These are phyloP conservation scores for Oehlia diaphana DNA, from an alignment of 192 early-diverging fungal species.

Conservation along the genomic window DNA sequence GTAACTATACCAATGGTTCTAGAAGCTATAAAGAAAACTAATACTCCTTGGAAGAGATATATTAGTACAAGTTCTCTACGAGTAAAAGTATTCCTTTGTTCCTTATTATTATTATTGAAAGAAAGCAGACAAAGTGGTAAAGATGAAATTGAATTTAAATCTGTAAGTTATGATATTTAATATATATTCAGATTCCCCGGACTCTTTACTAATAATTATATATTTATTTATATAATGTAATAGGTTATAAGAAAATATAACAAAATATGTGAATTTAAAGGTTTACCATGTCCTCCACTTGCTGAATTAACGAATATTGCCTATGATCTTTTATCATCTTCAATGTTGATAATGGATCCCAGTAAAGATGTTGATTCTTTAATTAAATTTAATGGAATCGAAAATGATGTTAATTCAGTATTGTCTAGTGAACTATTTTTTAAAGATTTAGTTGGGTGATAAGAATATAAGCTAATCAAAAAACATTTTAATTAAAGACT, in stretches of 20 bases:
- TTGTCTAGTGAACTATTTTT: background rate
- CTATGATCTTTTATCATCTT: slow-evolving; percentile 8
- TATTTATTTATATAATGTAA: background rate
- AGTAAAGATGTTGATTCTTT: background rate
- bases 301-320: background rate
- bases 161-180: slow-evolving; percentile 57
- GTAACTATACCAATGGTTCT: slow-evolving; percentile 74
- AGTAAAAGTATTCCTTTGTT: slow-evolving; percentile 84
- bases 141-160: slow-evolving; percentile 72
- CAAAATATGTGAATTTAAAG: slow-evolving; percentile 2
- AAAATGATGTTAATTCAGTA: background rate
- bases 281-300: background rate
- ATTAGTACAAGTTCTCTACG: slow-evolving; percentile 74
- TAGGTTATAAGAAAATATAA: slow-evolving; percentile 3
- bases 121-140: slow-evolving; percentile 58
- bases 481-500: no score
- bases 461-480: no score
- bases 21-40: slow-evolving; percentile 79
- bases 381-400: background rate
- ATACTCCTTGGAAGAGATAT: slow-evolving; percentile 71
- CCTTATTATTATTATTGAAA: slow-evolving; percentile 54
- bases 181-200: background rate
- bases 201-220: background rate
- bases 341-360: background rate
- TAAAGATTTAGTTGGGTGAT: background rate